Evolutionary conservation across 306 rosid species (phyloP), one percentile per base, ranked within the genome.

Genomic region (Trifolium pratense): DNA sequence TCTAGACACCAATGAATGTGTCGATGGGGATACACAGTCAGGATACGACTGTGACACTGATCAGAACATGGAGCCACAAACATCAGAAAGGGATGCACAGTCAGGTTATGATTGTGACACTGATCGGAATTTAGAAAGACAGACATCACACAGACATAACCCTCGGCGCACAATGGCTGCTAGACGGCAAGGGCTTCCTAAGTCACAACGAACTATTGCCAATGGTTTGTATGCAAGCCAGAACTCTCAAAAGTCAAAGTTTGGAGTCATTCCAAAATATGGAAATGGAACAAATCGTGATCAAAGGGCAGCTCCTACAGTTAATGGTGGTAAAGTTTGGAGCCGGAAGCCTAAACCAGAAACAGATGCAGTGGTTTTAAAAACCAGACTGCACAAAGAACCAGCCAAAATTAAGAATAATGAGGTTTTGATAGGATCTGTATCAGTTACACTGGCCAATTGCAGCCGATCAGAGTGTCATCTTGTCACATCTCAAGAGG

Each of bases 341-440:
- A 93, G 94, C 86, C 84, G 80, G 59, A 93, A 93, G 71, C 84
- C 89, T 71, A 88, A 85, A 79, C 87, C 85, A 65, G 91, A 87
- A 84, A 73, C 23, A 65, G 82, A 70, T 73, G 88, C 78, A 32
- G 80, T 68, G 70, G 75, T 80, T 72, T 75, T 78, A 43, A 82
- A 86, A 77, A 75, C 84, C 70, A 77, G 73, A 70, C 80, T 70
- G 66, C 85, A 68, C 74, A 80, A 79, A 71, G 92, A 87, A 79
- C 69, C 81, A 5, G 90, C 81, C 65, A 79, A 85, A 78, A 62
- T 62, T 17, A 91, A 88, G 73, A 89, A 80, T 59, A 84, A 57
- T 16, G 90, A 93, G 85, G 92, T 93, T 75, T 65, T 94, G 81
- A 94, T 94, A 74, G 98, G 98, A 74, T 94, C 98, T 32, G 89